Conservation (phyloP, 768 basidiomycete genomes). For the Fomitopsis serialis region DNA sequence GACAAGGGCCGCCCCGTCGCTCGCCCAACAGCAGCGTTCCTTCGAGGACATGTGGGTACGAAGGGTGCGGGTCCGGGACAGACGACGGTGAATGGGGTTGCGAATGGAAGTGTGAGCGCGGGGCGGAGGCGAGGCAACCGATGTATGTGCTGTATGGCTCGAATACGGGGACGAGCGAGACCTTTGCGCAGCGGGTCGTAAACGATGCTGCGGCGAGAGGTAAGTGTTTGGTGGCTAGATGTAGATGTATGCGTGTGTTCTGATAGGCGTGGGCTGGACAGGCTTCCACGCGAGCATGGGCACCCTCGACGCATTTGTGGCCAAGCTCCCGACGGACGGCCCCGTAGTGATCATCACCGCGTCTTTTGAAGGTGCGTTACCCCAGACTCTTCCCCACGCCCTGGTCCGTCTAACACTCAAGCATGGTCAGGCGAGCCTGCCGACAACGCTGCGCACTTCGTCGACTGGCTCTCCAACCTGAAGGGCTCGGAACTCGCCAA, state of each 20-base stretch:
- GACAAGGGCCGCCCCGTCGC: slow-evolving; percentile 8
- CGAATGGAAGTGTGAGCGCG: neutral
- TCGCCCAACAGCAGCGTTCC: slow-evolving; percentile 13
- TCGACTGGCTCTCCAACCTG: slow-evolving; percentile 34
- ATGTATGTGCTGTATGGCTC: slow-evolving; percentile 40
- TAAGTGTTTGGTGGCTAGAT: slow-evolving; percentile 16
- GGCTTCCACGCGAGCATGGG: slow-evolving; percentile 35
- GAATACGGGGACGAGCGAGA: slow-evolving; percentile 45
- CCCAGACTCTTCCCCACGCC: neutral
- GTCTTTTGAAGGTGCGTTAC: slow-evolving; percentile 39
- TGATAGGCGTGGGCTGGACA: slow-evolving; percentile 3
- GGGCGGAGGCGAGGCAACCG: slow-evolving; percentile 19
- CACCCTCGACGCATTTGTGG: slow-evolving; percentile 35
- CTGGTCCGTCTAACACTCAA: neutral
- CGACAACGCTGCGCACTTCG: slow-evolving; percentile 42
- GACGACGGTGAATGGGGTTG: neutral
- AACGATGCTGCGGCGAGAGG: slow-evolving; percentile 33
- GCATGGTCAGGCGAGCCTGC: slow-evolving; percentile 34
- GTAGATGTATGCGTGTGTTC: neutral
- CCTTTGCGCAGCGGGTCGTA: slow-evolving; percentile 41
- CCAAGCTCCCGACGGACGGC: slow-evolving; percentile 35
- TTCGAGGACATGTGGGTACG: slow-evolving; percentile 8
- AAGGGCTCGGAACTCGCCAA: slow-evolving; percentile 23
- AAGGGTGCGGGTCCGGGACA: neutral
- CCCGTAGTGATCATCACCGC: slow-evolving; percentile 42